These are phyloP conservation scores for Coccomyxa sp. DNA, from an alignment of 139 green algal species.

Conservation along the genomic window DNA sequence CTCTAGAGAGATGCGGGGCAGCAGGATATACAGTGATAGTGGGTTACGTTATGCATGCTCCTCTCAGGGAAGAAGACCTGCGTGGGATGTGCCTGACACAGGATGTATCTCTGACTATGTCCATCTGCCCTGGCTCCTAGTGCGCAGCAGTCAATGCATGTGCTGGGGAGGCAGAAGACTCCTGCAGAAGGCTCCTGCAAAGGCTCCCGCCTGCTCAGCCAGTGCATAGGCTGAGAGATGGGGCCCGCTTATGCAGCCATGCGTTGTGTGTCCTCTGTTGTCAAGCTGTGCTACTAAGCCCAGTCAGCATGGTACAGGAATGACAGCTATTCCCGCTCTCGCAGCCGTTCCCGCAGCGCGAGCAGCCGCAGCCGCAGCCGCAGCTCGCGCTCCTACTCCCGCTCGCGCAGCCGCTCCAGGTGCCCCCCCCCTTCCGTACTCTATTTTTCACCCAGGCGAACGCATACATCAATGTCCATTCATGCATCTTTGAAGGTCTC, in stretches of 20 bases:
- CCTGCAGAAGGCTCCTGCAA: not conserved
- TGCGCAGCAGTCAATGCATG: not conserved
- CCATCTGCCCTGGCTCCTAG: no score
- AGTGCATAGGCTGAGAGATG: not conserved
- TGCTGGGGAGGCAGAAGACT: not conserved
- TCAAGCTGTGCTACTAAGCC: no score
- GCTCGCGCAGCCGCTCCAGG: not conserved
- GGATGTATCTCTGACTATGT: not conserved
- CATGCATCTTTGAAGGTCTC: not conserved
- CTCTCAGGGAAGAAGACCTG: not conserved
- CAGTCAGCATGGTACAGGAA: not conserved
- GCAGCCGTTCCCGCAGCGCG: not conserved
- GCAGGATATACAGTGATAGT: not conserved
- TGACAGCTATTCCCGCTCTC: not conserved
- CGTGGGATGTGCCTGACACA: not conserved
- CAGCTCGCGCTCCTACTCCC: not conserved
- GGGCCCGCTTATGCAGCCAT: not conserved
- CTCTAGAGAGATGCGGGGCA: not conserved
- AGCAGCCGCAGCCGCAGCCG: slow-evolving; percentile 10
- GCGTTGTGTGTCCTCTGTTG: not conserved
- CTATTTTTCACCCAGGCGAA: not conserved
- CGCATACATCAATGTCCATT: not conserved
- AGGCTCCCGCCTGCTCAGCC: not conserved
- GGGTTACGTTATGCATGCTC: not conserved
- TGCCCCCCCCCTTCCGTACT: not conserved